Conservation (phyloP, 2,329 filamentous ascomycete genomes). For the Dactylonectria macrodidyma region DNA sequence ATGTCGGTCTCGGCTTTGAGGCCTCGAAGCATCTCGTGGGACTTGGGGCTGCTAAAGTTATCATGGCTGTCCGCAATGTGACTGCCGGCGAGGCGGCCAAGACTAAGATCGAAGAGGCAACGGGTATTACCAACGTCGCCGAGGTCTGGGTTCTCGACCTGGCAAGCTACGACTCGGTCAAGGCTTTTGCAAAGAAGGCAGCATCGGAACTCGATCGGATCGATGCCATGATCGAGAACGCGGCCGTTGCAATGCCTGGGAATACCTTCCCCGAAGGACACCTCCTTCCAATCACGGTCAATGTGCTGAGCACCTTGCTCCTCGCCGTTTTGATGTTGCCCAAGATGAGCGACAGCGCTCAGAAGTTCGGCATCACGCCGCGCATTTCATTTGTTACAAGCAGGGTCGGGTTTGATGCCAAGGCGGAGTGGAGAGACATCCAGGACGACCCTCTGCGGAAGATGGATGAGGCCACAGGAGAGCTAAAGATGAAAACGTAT, state of each 20-base stretch:
- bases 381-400: slow-evolving; percentile 54
- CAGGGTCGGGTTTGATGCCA: slow-evolving; percentile 15
- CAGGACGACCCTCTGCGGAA: slow-evolving; percentile 20
- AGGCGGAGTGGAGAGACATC: slow-evolving; percentile 23
- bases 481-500: not conserved
- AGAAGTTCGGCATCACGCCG: slow-evolving; percentile 50
- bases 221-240: slow-evolving; percentile 61
- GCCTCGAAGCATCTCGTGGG: slow-evolving; percentile 56
- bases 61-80: slow-evolving; percentile 50
- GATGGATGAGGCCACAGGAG: slow-evolving; percentile 7
- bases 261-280: slow-evolving; percentile 54
- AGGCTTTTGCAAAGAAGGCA: slow-evolving; percentile 53
- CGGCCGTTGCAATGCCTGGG: slow-evolving; percentile 40
- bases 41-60: slow-evolving; percentile 54
- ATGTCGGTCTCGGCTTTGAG: slow-evolving; percentile 58
- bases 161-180: slow-evolving; percentile 36
- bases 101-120: slow-evolving; percentile 29
- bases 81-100: slow-evolving; percentile 25
- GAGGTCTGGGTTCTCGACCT: slow-evolving; percentile 33
- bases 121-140: slow-evolving; percentile 24
- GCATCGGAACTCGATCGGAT: slow-evolving; percentile 54
- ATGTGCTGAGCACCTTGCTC: slow-evolving; percentile 62
- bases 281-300: slow-evolving; percentile 61
- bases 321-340: slow-evolving; percentile 61
- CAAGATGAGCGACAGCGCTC: slow-evolving; percentile 55